These are phyloP conservation scores for Bisporella sp. DNA, from an alignment of 2,329 filamentous ascomycete genomes.

Conservation along the genomic window DNA sequence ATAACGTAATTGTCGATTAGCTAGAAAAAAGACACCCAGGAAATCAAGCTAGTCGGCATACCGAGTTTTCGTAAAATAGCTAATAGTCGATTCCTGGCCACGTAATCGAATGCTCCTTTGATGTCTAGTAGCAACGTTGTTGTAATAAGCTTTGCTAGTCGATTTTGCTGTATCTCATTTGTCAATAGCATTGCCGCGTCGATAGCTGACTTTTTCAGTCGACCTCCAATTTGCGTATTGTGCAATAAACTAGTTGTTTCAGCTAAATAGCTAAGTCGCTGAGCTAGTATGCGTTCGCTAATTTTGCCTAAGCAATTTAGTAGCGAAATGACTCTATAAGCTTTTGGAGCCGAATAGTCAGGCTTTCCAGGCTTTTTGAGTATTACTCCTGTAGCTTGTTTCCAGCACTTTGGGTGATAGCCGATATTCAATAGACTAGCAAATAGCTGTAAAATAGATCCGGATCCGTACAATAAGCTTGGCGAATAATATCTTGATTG, in stretches of 20 bases:
- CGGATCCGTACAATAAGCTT: not conserved
- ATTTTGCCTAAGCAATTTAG: not conserved
- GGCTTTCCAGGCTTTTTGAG: not conserved
- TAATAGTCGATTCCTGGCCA: slow-evolving; percentile 2
- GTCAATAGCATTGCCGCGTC: not conserved
- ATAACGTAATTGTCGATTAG: not conserved
- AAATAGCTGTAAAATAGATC: slow-evolving; percentile 1
- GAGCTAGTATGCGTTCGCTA: not conserved
- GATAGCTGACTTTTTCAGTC: slow-evolving; percentile 6
- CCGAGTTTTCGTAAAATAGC: not conserved
- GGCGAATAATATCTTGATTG: not conserved
- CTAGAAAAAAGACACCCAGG: not conserved
- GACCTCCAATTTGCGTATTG: not conserved
- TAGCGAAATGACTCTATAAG: slow-evolving; percentile 1
- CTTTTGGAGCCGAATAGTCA: not conserved
- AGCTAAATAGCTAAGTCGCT: slow-evolving; percentile 4
- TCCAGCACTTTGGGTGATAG: not conserved
- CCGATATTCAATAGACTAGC: not conserved
- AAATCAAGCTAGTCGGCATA: not conserved
- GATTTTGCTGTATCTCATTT: not conserved
- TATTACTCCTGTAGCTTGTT: not conserved
- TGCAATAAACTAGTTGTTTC: slow-evolving; percentile 3
- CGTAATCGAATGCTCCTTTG: slow-evolving; percentile 2
- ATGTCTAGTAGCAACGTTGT: slow-evolving; percentile 2
- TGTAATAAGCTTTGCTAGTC: not conserved